phyloP scores from a whole-genome alignment of 108 stramenopile genomes.

The Bacterosira constricta region DNA sequence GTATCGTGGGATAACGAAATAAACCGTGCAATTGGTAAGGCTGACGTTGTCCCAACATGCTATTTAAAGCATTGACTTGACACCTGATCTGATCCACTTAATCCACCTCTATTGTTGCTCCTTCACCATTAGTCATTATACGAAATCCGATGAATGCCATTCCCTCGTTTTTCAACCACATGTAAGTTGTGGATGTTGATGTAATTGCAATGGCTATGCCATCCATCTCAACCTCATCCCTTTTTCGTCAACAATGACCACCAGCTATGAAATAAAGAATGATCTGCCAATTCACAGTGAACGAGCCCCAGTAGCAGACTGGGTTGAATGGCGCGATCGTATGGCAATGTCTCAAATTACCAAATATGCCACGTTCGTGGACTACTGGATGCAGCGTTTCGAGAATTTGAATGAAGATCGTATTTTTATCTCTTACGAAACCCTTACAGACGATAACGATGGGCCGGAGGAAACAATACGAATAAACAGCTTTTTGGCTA shows the following conservation, averaged over 20 bases:
- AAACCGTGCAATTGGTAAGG: conserved; percentile 17
- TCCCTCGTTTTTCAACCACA: conserved; percentile 35
- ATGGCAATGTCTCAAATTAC: conserved; percentile 26
- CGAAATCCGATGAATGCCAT: conserved; percentile 40
- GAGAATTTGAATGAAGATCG: conserved; percentile 21
- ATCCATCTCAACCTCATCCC: background rate
- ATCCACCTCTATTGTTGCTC: no score
- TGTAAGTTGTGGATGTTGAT: conserved; percentile 3
- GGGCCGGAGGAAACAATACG: conserved; percentile 36
- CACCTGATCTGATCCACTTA: no score
- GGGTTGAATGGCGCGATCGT: conserved; percentile 35
- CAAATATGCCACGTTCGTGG: conserved; percentile 23
- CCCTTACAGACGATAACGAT: conserved; percentile 10
- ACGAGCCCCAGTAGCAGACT: conserved; percentile 22
- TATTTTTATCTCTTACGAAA: conserved; percentile 30
- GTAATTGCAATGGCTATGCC: background rate
- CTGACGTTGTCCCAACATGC: no score
- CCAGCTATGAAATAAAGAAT: conserved; percentile 27
- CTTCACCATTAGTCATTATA: conserved; percentile 41
- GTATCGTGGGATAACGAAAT: conserved; percentile 36
- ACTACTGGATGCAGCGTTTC: conserved; percentile 45
- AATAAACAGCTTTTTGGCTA: conserved; percentile 17
- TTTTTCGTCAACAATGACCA: background rate
- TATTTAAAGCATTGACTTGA: no score
- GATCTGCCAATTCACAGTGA: conserved; percentile 36